A percentile compares a stretch with the other conserved stretches of the same genome.
These are phyloP conservation scores for Orbilia brochopaga DNA, from an alignment of 2,329 filamentous ascomycete species.

Conservation along the genomic window DNA sequence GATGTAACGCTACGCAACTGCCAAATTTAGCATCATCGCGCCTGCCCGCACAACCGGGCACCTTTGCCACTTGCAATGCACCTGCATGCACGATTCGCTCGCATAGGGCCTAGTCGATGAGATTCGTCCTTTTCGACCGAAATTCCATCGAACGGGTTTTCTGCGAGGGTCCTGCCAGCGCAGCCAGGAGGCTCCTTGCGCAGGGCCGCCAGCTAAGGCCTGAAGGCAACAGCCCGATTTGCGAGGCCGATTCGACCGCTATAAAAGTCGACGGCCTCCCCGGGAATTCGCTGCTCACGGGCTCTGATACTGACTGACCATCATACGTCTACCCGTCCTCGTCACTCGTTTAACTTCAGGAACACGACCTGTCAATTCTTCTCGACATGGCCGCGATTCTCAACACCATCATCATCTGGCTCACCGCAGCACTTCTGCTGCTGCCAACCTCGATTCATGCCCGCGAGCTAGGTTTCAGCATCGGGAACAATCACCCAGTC, in stretches of 20 bases:
- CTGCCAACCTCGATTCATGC: constrained; percentile 32
- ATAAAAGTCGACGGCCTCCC: neutral
- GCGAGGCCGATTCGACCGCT: too few relatives aligned
- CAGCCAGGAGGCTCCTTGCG: too few relatives aligned
- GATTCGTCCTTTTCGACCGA: neutral
- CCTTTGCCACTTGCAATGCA: neutral
- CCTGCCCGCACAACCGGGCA: neutral
- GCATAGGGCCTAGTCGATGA: neutral
- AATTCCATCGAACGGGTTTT: too few relatives aligned
- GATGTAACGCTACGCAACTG: constrained; percentile 8
- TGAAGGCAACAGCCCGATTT: too few relatives aligned
- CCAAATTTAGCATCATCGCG: constrained; percentile 9
- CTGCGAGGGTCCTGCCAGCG: too few relatives aligned
- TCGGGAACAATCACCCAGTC: constrained; percentile 34
- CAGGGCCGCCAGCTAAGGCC: too few relatives aligned
- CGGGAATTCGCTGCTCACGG: neutral
- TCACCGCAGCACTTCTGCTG: constrained; percentile 15
- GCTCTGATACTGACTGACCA: too few relatives aligned
- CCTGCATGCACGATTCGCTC: neutral
- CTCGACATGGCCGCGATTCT: neutral
- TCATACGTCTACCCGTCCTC: neutral
- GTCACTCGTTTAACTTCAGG: constrained; percentile 8
- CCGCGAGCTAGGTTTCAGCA: constrained; percentile 41
- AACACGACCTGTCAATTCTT: neutral
- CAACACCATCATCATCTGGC: neutral